phyloP scores from a whole-genome alignment of 176 grass and related monocot species.

The Aechmea fasciata region DNA sequence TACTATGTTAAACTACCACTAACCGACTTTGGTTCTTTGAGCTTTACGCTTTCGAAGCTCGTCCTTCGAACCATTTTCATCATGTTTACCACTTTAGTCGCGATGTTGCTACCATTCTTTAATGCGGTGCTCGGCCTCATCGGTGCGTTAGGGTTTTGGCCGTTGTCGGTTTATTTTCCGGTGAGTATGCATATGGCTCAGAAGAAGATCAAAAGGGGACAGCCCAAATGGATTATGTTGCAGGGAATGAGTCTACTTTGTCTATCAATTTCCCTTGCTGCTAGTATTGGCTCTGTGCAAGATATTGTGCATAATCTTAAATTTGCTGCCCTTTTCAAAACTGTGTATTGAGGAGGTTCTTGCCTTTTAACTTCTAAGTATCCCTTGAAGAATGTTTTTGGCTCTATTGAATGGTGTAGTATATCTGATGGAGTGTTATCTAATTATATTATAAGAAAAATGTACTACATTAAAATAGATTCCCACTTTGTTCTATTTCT shows the following conservation, averaged over 20 bases:
- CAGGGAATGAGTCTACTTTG: slow-evolving; percentile 84
- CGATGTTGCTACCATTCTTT: slow-evolving; percentile 87
- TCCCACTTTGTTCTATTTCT: no score
- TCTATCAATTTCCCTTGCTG: slow-evolving; percentile 70
- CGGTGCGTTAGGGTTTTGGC: slow-evolving; percentile 89
- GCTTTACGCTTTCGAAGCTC: slow-evolving; percentile 60
- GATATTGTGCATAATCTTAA: slow-evolving; percentile 96
- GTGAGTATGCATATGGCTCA: slow-evolving; percentile 76
- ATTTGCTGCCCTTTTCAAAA: slow-evolving; percentile 57
- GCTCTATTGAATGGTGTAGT: no score
- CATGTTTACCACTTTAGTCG: slow-evolving; percentile 84
- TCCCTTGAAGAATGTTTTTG: no score
- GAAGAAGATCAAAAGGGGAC: slow-evolving; percentile 39
- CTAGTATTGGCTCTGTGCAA: slow-evolving; percentile 71
- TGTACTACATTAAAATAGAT: no score
- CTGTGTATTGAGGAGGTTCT: slow-evolving; percentile 21
- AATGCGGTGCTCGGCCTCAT: slow-evolving; percentile 88
- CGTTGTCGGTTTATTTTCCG: slow-evolving; percentile 94
- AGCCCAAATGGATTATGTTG: slow-evolving; percentile 57
- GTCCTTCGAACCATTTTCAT: slow-evolving; percentile 71
- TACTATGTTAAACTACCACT: slow-evolving; percentile 53
- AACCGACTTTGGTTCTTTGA: slow-evolving; percentile 18
- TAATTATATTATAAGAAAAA: no score
- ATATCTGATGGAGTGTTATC: no score
- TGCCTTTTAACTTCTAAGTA: no score